Evolutionary conservation across 495 filamentous ascomycete genomes (phyloP), one percentile per base, ranked within the genome.

Genomic region (Recurvomyces mirabilis): DNA sequence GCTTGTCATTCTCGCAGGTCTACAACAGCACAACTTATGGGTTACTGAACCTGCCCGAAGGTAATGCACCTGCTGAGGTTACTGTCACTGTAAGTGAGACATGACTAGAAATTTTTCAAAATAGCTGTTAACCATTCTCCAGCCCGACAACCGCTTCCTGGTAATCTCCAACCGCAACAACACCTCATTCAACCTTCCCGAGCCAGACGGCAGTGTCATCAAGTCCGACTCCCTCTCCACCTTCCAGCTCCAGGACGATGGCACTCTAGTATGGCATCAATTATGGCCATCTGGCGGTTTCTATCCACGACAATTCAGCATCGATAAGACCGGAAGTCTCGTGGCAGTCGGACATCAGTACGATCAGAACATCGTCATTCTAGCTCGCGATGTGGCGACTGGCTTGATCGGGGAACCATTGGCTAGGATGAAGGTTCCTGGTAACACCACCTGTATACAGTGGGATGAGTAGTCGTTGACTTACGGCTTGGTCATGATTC

Each of bases 91-190:
- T 79, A 57, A 62, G 72, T 60, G 24, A 31, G 20, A 44, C 2
- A 6, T 14, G 14, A 15, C 12, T 25, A 5, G 24, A 25, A 21
- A 21, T 10, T 23, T 29, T 19, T 15, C 38, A 42, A 39, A 37
- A 33, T 35, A 37, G 23, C 43, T n/a, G 17, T 13, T 26, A 34
- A 20, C 14, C 12, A 17, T 15, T 35, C 23, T 12, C 23, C 44
- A 77, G 69, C 73, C 75, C 24, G 73, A 79, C 52, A 60, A 64
- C 32, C 68, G 66, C 38, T 82, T 72, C 67, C 53, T 85, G 29
- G 67, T 76, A 47, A 65, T 79, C 43, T 77, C 74, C 17, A 81
- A 82, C 49, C 77, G 83, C 34, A 58, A 64, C 40, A 78, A 81
- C 51, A 56, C 57, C 24, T 58, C 65, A 22, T 73, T 78, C 53